phyloP scores from a whole-genome alignment of 192 early-diverging fungal species.

The Spizellomyces punctatus region DNA sequence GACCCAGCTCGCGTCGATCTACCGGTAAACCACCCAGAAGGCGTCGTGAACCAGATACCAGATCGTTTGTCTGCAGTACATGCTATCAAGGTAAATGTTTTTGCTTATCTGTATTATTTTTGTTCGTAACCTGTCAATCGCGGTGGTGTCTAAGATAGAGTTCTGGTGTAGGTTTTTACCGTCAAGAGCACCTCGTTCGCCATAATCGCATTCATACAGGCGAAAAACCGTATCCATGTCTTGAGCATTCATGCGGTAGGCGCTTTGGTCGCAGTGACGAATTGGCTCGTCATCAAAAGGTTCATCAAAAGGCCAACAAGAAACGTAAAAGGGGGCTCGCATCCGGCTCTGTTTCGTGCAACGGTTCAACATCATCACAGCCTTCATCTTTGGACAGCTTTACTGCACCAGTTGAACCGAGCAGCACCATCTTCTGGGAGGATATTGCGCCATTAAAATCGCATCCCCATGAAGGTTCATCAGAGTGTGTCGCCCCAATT shows the following conservation, averaged over 20 bases:
- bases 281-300: slow-evolving; percentile 38
- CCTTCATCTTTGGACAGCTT: too few relatives aligned
- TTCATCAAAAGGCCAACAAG: slow-evolving; percentile 11
- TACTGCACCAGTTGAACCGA: too few relatives aligned
- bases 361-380: too few relatives aligned
- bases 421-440: too few relatives aligned
- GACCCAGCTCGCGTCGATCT: too few relatives aligned
- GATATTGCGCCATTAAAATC: too few relatives aligned
- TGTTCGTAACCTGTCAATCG: neutral
- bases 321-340: too few relatives aligned
- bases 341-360: too few relatives aligned
- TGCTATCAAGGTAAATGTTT: neutral
- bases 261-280: slow-evolving; percentile 84
- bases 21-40: neutral
- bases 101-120: neutral
- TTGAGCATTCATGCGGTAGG: slow-evolving; percentile 66
- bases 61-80: neutral
- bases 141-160: too few relatives aligned
- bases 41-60: neutral
- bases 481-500: too few relatives aligned
- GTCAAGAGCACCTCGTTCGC: slow-evolving; percentile 83
- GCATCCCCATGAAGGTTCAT: too few relatives aligned
- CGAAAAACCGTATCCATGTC: slow-evolving; percentile 78
- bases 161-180: slow-evolving; percentile 56
- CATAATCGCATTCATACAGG: slow-evolving; percentile 87